Evolutionary conservation across 2,329 filamentous ascomycete genomes (phyloP).

Genomic region (Incumbomyces lentus): DNA sequence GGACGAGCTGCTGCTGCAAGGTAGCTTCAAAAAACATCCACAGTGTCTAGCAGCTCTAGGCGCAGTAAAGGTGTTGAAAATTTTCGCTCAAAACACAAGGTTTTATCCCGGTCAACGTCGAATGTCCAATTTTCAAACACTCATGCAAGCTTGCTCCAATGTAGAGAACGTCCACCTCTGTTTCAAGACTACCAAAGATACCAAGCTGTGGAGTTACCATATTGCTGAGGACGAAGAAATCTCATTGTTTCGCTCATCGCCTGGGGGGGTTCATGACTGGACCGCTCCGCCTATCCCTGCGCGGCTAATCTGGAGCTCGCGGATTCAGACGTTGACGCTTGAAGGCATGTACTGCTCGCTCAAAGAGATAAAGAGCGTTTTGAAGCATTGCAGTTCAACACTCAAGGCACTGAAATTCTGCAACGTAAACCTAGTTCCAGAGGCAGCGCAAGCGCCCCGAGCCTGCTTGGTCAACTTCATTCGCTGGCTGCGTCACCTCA

Average conservation of each 20-base stretch:
- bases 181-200: not conserved
- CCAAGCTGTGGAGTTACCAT: not conserved
- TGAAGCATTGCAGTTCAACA: not conserved
- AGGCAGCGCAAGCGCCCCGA: constrained; percentile 5
- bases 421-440: not conserved
- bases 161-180: not conserved
- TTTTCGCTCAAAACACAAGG: no score
- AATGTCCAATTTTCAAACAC: no score
- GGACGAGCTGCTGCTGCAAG: not conserved
- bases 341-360: not conserved
- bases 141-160: no score
- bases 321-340: not conserved
- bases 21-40: no score
- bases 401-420: not conserved
- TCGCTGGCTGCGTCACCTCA: constrained; percentile 15
- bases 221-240: not conserved
- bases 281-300: not conserved
- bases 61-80: no score
- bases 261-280: not conserved
- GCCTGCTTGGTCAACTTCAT: constrained; percentile 20
- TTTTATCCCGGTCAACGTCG: no score
- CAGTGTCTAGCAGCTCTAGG: no score
- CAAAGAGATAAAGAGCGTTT: not conserved
- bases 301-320: not conserved
- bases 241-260: not conserved